Percentiles rank a stretch among this genome's conserved stretches.
Evolutionary conservation across 2,329 filamentous ascomycete species (phyloP).

Genomic region (Byssochlamys sp.): DNA sequence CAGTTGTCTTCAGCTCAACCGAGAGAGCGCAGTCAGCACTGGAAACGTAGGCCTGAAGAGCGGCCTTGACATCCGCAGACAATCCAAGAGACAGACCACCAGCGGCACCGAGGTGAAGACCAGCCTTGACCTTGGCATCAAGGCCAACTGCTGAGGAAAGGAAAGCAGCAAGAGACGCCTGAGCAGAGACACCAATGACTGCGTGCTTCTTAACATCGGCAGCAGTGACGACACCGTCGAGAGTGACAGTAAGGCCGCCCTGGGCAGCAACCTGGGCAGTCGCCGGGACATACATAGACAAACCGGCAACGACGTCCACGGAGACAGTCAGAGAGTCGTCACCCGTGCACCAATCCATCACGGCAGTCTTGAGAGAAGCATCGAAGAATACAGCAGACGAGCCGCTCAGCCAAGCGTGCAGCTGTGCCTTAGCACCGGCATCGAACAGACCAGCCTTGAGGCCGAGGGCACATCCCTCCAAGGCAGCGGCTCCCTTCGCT

Average conservation of each 20-base stretch:
- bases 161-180: conserved; percentile 20
- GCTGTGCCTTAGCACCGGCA: conserved; percentile 17
- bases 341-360: conserved; percentile 25
- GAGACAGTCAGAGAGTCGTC: conserved; percentile 15
- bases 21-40: conserved; percentile 18
- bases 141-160: conserved; percentile 16
- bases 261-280: conserved; percentile 26
- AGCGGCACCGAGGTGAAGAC: conserved; percentile 23
- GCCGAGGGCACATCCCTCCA: conserved; percentile 27
- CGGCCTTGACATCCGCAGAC: conserved; percentile 21
- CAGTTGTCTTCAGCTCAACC: conserved; percentile 18
- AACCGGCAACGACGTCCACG: conserved; percentile 19
- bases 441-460: conserved; percentile 21
- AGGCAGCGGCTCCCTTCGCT: conserved; percentile 26
- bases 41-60: conserved; percentile 22
- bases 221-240: conserved; percentile 26
- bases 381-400: conserved; percentile 15
- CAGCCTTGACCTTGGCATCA: conserved; percentile 21
- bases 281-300: conserved; percentile 25
- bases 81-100: conserved; percentile 24
- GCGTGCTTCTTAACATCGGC: conserved; percentile 11
- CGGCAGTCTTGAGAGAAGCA: conserved; percentile 17
- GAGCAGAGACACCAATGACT: conserved; percentile 17
- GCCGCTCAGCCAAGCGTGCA: conserved; percentile 21
- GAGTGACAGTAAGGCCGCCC: conserved; percentile 25